These are phyloP conservation scores for Fraxinus sp. DNA, from an alignment of 305 asterid species.

Conservation along the genomic window DNA sequence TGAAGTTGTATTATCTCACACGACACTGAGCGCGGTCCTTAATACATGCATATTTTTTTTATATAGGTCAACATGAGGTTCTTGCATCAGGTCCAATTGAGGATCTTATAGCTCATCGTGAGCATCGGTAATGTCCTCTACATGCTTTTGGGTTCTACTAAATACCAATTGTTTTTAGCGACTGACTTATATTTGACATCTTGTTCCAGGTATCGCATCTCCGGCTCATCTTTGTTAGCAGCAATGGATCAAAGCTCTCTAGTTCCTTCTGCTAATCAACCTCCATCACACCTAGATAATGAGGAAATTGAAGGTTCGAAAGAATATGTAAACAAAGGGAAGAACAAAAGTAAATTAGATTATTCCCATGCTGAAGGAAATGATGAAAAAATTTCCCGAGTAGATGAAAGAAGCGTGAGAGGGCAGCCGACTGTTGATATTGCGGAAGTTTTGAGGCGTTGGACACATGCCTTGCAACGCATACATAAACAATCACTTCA, in stretches of 20 bases:
- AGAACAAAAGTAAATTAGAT: slow-evolving; percentile 35
- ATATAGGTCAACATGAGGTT: slow-evolving; percentile 90
- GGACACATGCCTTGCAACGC: slow-evolving; percentile 99
- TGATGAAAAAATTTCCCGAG: slow-evolving; percentile 55
- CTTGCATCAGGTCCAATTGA: slow-evolving; percentile 99
- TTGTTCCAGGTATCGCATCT: slow-evolving; percentile 85
- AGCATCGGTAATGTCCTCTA: slow-evolving; percentile 69
- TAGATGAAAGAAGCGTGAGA: slow-evolving; percentile 73
- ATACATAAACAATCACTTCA: slow-evolving; percentile 94
- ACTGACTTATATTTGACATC: slow-evolving; percentile 27
- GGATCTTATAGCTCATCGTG: slow-evolving; percentile 99
- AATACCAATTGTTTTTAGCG: slow-evolving; percentile 18
- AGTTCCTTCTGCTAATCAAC: slow-evolving; percentile 51
- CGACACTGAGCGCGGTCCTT: slow-evolving; percentile 15
- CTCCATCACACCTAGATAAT: slow-evolving; percentile 48
- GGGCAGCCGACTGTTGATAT: slow-evolving; percentile 95
- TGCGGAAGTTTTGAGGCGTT: slow-evolving; percentile 92
- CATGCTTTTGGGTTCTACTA: slow-evolving; percentile 24
- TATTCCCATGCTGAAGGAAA: slow-evolving; percentile 42
- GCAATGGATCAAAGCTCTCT: slow-evolving; percentile 91
- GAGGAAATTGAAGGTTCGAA: slow-evolving; percentile 56
- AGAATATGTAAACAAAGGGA: slow-evolving; percentile 41
- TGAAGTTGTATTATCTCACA: slow-evolving; percentile 2
- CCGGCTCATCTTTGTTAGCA: slow-evolving; percentile 91
- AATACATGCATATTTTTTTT: slow-evolving; percentile 28